A percentile compares a stretch with the other conserved stretches of the same genome.
Evolutionary conservation across 345 rosid species (phyloP).

Genomic region (Populus davidiana): DNA sequence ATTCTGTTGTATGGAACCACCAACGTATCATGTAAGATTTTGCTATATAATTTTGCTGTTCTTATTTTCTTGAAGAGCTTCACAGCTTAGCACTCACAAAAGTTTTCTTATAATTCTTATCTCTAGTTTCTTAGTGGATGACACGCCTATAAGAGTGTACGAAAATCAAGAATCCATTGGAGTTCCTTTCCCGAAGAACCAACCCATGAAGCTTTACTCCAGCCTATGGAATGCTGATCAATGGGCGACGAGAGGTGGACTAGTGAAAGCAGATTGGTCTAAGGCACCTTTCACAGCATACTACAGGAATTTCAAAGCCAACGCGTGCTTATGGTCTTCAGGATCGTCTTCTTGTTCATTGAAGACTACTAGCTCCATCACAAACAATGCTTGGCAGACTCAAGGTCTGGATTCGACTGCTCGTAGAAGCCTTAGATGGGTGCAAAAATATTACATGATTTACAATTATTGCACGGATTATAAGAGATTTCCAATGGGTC

Average conservation of each 20-base stretch:
- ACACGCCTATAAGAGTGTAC: conserved; percentile 18
- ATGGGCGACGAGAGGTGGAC: conserved; percentile 31
- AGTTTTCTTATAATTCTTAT: not conserved
- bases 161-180: conserved; percentile 19
- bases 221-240: conserved; percentile 28
- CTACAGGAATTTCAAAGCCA: conserved; percentile 20
- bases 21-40: conserved; percentile 21
- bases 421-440: conserved; percentile 21
- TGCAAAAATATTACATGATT: conserved; percentile 21
- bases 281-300: conserved; percentile 23
- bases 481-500: conserved; percentile 18
- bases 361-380: not conserved
- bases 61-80: no score
- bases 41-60: no score
- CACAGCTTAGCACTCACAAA: no score
- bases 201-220: conserved; percentile 17
- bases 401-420: conserved; percentile 12
- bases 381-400: conserved; percentile 5
- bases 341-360: conserved; percentile 1
- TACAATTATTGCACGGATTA: conserved; percentile 21
- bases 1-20: conserved; percentile 20
- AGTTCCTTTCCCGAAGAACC: conserved; percentile 20
- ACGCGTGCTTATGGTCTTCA: conserved; percentile 6
- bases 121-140: conserved; percentile 21
- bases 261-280: conserved; percentile 23